These are phyloP conservation scores for Pseudozyma sp. DNA, from an alignment of 1,284 basidiomycete genomes.

Conservation along the genomic window DNA sequence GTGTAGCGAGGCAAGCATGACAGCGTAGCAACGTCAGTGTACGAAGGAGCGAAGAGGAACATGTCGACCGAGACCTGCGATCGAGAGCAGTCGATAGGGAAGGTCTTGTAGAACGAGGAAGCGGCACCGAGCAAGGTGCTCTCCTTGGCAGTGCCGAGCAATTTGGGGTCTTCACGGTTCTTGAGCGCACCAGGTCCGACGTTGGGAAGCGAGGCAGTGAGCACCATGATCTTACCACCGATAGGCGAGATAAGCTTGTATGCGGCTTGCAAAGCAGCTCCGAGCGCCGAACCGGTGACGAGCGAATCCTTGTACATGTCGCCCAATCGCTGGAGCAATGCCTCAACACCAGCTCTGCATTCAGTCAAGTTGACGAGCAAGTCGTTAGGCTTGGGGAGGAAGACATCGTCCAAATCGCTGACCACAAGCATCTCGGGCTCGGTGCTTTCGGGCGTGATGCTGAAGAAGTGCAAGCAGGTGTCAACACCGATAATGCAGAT, in stretches of 20 bases:
- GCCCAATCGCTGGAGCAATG: constrained; percentile 82
- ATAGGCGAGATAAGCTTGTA: constrained; percentile 94
- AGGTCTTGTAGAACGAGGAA: constrained; percentile 96
- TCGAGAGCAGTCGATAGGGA: constrained; percentile 97
- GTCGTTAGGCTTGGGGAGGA: constrained; percentile 95
- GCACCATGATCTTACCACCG: constrained; percentile 94
- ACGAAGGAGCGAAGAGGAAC: constrained; percentile 94
- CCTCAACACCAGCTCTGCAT: constrained; percentile 82
- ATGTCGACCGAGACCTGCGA: constrained; percentile 98
- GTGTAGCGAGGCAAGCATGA: constrained; percentile 96
- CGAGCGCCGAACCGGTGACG: constrained; percentile 90
- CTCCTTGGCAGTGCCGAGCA: constrained; percentile 93
- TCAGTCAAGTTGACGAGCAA: constrained; percentile 93
- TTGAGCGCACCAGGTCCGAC: constrained; percentile 92
- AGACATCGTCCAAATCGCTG: constrained; percentile 95
- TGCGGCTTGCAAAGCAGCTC: constrained; percentile 94
- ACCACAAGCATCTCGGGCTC: constrained; percentile 97
- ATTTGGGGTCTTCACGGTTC: constrained; percentile 94
- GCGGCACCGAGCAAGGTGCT: constrained; percentile 71
- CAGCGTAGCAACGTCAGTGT: constrained; percentile 94
- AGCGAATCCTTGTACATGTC: constrained; percentile 98
- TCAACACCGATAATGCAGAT: constrained; percentile 94
- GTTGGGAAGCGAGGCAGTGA: constrained; percentile 87
- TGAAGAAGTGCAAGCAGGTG: constrained; percentile 95
- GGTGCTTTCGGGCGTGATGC: constrained; percentile 79